phyloP scores from a whole-genome alignment of 345 rosid species.

The Toxicodendron radicans region DNA sequence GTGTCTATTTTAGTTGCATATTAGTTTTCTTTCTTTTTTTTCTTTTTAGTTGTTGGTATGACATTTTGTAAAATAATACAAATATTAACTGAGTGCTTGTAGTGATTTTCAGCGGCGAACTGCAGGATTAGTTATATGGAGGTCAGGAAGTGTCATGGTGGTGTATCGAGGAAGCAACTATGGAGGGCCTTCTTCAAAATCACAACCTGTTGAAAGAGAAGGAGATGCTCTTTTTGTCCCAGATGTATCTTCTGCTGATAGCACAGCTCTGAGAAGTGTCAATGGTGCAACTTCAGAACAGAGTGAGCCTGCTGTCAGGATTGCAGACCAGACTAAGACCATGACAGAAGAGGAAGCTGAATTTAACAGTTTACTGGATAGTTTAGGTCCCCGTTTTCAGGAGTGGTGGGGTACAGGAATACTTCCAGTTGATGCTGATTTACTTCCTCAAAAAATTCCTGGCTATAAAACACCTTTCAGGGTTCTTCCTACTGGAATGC shows the following conservation, averaged over 20 bases:
- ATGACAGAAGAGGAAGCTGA: slow-evolving; percentile 87
- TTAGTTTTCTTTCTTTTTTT: too few relatives aligned
- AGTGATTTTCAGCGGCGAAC: slow-evolving; percentile 86
- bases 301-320: slow-evolving; percentile 38
- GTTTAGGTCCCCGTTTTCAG: slow-evolving; percentile 88
- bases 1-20: neutral
- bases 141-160: slow-evolving; percentile 97
- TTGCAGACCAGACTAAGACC: slow-evolving; percentile 30
- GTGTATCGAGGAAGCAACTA: slow-evolving; percentile 83
- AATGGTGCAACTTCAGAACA: slow-evolving; percentile 36
- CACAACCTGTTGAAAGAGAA: slow-evolving; percentile 37
- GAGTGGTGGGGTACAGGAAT: slow-evolving; percentile 99
- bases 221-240: slow-evolving; percentile 67
- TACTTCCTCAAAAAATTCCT: slow-evolving; percentile 76
- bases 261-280: slow-evolving; percentile 24
- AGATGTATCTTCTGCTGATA: slow-evolving; percentile 59
- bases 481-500: slow-evolving; percentile 95
- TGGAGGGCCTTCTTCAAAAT: slow-evolving; percentile 59
- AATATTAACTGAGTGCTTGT: slow-evolving; percentile 33
- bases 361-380: slow-evolving; percentile 67
- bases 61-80: neutral
- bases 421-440: slow-evolving; percentile 93
- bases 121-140: slow-evolving; percentile 93
- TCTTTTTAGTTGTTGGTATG: neutral
- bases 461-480: slow-evolving; percentile 94